Evolutionary conservation across 1,284 basidiomycete genomes (phyloP), one percentile per base, ranked within the genome.

Genomic region (Marasmius oreades): DNA sequence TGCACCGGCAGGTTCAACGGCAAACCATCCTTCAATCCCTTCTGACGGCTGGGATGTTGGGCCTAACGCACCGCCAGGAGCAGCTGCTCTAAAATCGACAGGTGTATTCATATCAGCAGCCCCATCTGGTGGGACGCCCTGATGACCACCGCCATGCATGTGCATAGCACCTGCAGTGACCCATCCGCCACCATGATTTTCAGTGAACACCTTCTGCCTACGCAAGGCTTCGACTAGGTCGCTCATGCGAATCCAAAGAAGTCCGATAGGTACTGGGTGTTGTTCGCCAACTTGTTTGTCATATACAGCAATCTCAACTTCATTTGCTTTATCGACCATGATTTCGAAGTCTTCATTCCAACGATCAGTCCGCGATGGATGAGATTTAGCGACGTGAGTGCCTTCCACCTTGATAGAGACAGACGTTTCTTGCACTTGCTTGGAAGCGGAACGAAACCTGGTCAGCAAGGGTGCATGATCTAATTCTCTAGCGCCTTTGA

Each of bases 261-360:
- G 82, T 42, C 97, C 97, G 61, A 99, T 95, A 36, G 96, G 96
- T 5, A 92, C 84, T 1, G 93, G 86, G 64, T 92, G 82, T 11
- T 76, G 73, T 59, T 93, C 92, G 60, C 86, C 87, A 18, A 86
- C 84, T 63, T 93, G 86, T 64, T 93, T 93, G 74, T 99, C 97
- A 66, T 95, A 97, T 24, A 99, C 85, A 14, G 94, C 93, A 50
- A 99, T 88, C 73, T 99, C 97, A 55, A 98, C 92, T 79, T 99
- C 97, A 70, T 96, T 98, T 34, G 95, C 95, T 72, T 98, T 98
- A 76, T 98, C 96, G 51, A 99, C 92, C 1, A 90, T 83, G 60
- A 99, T 93, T 71, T 97, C 93, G 62, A 99, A 98, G 59, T 94
- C 92, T 73, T 99, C 96, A 70, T 94, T 92, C 97, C 97, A 99